These are phyloP conservation scores for Dryas integrifolia DNA, from an alignment of 331 rosid species.

Conservation along the genomic window DNA sequence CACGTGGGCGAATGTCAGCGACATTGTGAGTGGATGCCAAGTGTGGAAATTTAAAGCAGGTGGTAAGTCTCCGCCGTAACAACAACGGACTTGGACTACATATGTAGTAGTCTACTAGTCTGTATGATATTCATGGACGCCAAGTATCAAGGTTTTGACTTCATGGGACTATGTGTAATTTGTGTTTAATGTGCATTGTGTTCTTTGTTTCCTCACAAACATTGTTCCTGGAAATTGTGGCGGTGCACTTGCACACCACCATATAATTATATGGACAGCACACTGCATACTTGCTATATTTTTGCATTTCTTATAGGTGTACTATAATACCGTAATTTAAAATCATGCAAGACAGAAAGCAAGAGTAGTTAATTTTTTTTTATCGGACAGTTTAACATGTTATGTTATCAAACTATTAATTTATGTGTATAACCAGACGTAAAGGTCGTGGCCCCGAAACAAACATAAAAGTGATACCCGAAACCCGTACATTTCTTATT, in stretches of 20 bases:
- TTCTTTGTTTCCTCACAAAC: conserved; percentile 28
- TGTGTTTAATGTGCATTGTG: conserved; percentile 23
- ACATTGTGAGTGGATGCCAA: conserved; percentile 34
- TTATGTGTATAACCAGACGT: too few relatives aligned
- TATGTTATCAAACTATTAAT: too few relatives aligned
- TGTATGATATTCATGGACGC: conserved; percentile 25
- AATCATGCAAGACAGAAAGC: too few relatives aligned
- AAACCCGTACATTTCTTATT: too few relatives aligned
- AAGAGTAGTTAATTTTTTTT: too few relatives aligned
- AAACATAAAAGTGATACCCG: too few relatives aligned
- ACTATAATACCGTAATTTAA: too few relatives aligned
- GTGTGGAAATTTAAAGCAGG: neutral
- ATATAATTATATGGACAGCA: neutral
- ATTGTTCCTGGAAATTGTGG: conserved; percentile 45
- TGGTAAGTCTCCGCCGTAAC: conserved; percentile 57
- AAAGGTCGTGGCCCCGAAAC: too few relatives aligned
- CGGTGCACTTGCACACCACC: neutral
- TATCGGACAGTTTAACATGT: too few relatives aligned
- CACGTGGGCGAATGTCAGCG: conserved; percentile 57
- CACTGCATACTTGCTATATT: neutral
- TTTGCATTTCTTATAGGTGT: neutral
- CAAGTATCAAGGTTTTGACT: conserved; percentile 50
- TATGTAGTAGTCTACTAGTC: conserved; percentile 12
- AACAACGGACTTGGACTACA: conserved; percentile 50
- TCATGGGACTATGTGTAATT: conserved; percentile 40